These are phyloP conservation scores for Aspergillus leporis DNA, from an alignment of 495 filamentous ascomycete species.

Conservation along the genomic window DNA sequence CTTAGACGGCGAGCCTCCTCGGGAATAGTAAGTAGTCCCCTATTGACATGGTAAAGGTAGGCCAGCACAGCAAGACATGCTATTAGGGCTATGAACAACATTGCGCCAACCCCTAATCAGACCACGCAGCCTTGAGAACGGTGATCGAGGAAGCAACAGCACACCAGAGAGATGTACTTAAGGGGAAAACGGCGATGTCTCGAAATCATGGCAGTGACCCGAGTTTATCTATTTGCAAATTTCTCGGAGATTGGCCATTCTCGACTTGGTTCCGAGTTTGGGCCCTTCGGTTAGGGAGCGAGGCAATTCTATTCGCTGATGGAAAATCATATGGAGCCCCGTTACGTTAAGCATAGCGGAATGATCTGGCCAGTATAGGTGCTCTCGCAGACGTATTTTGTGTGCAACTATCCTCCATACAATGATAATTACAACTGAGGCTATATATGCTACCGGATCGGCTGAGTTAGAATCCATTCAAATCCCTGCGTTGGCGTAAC, in stretches of 20 bases:
- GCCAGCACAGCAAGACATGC: constrained; percentile 26
- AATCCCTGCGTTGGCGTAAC: too few relatives aligned
- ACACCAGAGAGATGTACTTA: too few relatives aligned
- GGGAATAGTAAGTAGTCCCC: constrained; percentile 48
- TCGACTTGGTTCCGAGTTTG: constrained; percentile 15
- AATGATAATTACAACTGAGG: too few relatives aligned
- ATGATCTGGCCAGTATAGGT: not conserved
- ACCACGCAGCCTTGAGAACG: not conserved
- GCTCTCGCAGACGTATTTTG: too few relatives aligned
- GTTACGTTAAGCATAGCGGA: not conserved
- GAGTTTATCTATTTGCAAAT: too few relatives aligned
- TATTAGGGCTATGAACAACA: constrained; percentile 16
- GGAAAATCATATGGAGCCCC: not conserved
- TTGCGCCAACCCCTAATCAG: not conserved
- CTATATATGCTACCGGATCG: too few relatives aligned
- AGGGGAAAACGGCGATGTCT: too few relatives aligned
- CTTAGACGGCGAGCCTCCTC: constrained; percentile 41
- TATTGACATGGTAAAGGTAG: constrained; percentile 55
- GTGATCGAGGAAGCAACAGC: not conserved
- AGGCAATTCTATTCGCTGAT: not conserved
- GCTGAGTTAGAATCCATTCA: too few relatives aligned
- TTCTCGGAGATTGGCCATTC: not conserved
- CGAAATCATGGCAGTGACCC: too few relatives aligned
- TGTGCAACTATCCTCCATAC: too few relatives aligned
- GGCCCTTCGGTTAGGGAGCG: constrained; percentile 21